Evolutionary conservation across 2,329 filamentous ascomycete genomes (phyloP), one percentile per base, ranked within the genome.

Genomic region (Tricladium varicosporioides): DNA sequence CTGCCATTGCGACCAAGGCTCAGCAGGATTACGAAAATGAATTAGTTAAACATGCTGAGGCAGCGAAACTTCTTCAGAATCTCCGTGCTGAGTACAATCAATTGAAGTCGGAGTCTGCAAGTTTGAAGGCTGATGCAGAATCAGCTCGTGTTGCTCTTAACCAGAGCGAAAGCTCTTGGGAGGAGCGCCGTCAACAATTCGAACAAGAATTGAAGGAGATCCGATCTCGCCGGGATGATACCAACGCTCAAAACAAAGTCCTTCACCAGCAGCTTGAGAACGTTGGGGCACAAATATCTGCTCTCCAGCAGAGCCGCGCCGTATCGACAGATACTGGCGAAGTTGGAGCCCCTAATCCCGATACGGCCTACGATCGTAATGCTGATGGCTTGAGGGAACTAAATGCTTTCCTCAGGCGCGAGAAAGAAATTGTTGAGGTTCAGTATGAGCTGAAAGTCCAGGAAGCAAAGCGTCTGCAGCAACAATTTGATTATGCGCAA

Each of bases 401-500:
- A 56, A 95, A 96, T 74, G 88, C 84, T 60, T 99, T 94, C 72
- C 78, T 99, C 60, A 88, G 93, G 47, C 88, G 91, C 44, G 95
- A 99, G 75, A 99, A 97, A 78, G 94, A 97, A 71, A 97, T 99
- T 63, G 82, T 97, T 8, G 93, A 99, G 66, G 91, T 97, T n/a
- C 93, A 97, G 69, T 89, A 92, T 67, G 92, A 97, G 65, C 80
- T 97, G 46, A 92, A 93, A 67, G 81, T 86, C 0, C 91, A 96
- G 66, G 94, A 99, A 73, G 81, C 85, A 53, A 96, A 95, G 74
- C 86, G 94, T 53, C 75, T 97, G 44, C 90, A 93, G 68, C 91
- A 97, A 67, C 92, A 97, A 69, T 81, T 97, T 19, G 88, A 96
- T 51, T 92, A 96, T 70, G 81, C 87, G 8, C 91, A 94, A 67